phyloP scores from a whole-genome alignment of 192 early-diverging fungal genomes.

The Piromyces finnis region DNA sequence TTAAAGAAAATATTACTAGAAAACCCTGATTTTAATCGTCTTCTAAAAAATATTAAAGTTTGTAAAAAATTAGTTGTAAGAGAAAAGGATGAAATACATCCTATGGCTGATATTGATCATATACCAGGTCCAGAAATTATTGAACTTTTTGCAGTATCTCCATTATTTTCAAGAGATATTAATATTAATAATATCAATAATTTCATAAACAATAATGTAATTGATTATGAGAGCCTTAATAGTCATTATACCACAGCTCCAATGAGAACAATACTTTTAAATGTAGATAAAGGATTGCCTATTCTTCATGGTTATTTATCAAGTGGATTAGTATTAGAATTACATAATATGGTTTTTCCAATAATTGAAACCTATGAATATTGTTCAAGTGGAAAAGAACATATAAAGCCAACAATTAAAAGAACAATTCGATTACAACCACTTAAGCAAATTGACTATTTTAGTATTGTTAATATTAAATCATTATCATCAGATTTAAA shows the following conservation, averaged over 20 bases:
- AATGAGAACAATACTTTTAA: not conserved
- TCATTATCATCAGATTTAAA: not conserved
- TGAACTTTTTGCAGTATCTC: not conserved
- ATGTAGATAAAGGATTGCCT: not conserved
- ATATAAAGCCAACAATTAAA: not conserved
- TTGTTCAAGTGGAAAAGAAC: not conserved
- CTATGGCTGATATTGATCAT: not conserved
- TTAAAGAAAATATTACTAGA: not conserved
- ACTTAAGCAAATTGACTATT: not conserved
- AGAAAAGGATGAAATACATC: not conserved
- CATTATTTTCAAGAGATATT: not conserved
- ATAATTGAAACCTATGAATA: not conserved
- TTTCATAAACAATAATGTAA: not conserved
- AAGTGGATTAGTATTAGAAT: not conserved
- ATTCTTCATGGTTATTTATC: not conserved
- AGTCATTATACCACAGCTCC: not conserved
- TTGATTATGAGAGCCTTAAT: not conserved
- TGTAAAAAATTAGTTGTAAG: not conserved
- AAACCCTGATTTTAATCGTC: not conserved
- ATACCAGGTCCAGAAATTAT: not conserved
- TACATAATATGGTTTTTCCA: not conserved
- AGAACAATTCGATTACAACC: not conserved
- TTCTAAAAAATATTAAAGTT: not conserved
- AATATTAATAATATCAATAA: not conserved
- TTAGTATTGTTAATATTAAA: not conserved